Base-by-base conservation (phyloP, 1,284 basidiomycete species). In the Ceratobasidium theobromae region DNA sequence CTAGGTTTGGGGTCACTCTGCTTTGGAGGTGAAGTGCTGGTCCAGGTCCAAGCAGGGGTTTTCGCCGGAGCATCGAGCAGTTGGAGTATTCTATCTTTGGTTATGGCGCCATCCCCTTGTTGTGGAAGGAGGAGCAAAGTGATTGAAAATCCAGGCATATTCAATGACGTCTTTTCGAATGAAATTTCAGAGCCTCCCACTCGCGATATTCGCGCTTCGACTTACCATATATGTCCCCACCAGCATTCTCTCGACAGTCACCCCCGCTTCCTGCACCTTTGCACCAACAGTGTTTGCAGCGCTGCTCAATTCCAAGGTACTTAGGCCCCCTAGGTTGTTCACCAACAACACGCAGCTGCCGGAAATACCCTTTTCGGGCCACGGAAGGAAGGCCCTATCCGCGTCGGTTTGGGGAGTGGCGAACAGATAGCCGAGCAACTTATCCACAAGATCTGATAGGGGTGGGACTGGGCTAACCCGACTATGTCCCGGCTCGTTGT, bases 81-180 rank as follows among this genome's bases (percentile, higher is more conserved):
- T 14, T 85, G 82, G 30, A 97, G 81, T 67, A 96, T 77, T 14
- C 83, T 71, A n/a, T 80, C 76, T n/a, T 53, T 82, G 77, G 1
- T 73, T 71, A 46, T 72, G 67, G 14, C 73, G 23, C 70, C 70
- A 48, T 80, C 79, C 38, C 74, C 75, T 8, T 76, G 70, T 8
- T 77, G 74, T 0, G 93, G 91, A 5, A 97, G 85, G 28, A 93
- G 84, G 12, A 97, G 81, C 11, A 95, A 81, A 0, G 95, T 93
- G 69, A 98, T 78, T 4, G 92, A 95, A 77, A 97, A 95, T 1
- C 95, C 95, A 32, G 94, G 92, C 89, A 97, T 94, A 77, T 94
- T 93, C 69, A 98, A 82, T 64, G 92, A 95, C 23, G 93, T 92
- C 89, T 91, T n/a, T 70, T 1, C 33, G 33, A 18, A 60, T 62